These are phyloP conservation scores for Penicillium bialowiezense DNA, from an alignment of 495 filamentous ascomycete genomes.

Conservation along the genomic window DNA sequence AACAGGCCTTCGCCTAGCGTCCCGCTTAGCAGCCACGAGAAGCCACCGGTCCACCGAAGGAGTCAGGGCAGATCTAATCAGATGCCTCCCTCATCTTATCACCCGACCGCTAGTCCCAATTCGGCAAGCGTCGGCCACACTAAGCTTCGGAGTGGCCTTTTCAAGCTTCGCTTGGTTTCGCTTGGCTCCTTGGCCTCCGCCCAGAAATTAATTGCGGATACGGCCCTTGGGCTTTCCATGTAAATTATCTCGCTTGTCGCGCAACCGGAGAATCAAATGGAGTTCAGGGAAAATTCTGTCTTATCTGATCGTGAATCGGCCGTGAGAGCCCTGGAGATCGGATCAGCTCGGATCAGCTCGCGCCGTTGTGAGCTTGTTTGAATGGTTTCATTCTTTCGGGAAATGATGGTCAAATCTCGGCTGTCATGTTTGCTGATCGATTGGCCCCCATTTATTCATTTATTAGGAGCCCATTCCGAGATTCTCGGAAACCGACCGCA, in stretches of 20 bases:
- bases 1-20: background rate
- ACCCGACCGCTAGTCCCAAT: background rate
- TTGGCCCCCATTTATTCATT: background rate
- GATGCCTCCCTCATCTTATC: conserved; percentile 3
- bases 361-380: background rate
- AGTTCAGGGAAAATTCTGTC: background rate
- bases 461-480: too few relatives aligned
- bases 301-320: background rate
- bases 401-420: background rate
- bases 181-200: background rate
- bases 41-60: background rate
- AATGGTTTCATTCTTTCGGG: background rate
- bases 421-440: background rate
- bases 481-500: background rate
- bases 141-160: background rate
- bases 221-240: background rate
- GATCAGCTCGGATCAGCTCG: background rate
- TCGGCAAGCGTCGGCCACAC: background rate
- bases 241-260: background rate
- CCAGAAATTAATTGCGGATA: background rate
- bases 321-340: background rate
- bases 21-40: background rate
- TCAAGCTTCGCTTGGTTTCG: conserved; percentile 6
- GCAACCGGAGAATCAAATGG: background rate
- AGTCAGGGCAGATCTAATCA: conserved; percentile 1